phyloP scores from a whole-genome alignment of 257 asterid genomes.

The Solanum verrucosum region DNA sequence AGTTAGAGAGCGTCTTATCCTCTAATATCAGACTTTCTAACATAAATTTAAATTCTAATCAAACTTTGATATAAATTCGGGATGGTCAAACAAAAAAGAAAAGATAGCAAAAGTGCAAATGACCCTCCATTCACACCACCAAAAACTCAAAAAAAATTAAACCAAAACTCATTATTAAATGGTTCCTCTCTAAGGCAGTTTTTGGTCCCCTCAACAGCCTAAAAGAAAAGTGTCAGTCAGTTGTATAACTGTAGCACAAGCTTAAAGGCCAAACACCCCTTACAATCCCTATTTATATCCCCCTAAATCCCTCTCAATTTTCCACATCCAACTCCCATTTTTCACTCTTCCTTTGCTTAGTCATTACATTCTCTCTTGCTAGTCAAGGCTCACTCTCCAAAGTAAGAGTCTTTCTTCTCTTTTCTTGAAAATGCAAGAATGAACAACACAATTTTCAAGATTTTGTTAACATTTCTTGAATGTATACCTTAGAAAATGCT shows the following conservation, averaged over 20 bases:
- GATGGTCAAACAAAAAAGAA: too few species aligned
- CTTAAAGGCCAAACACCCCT: not conserved
- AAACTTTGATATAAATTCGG: too few species aligned
- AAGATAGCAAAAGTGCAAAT: not conserved
- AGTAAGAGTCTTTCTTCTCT: not conserved
- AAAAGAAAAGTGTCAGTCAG: constrained; percentile 9
- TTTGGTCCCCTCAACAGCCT: constrained; percentile 6
- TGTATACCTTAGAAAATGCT: not conserved
- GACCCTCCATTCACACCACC: not conserved
- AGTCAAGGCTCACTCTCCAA: not conserved
- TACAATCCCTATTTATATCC: constrained; percentile 15
- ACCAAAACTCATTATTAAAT: not conserved
- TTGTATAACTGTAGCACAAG: constrained; percentile 1
- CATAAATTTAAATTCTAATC: too few species aligned
- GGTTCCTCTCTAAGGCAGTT: not conserved
- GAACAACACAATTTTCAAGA: not conserved
- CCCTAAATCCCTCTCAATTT: not conserved
- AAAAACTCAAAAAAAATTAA: not conserved
- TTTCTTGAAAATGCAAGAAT: not conserved
- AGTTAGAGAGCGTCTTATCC: too few species aligned
- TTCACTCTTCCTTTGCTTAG: not conserved
- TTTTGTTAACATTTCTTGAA: not conserved
- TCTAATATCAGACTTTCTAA: too few species aligned
- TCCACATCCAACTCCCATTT: not conserved
- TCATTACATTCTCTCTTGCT: not conserved